Evolutionary conservation across 805 yeast species (phyloP).

Genomic region (Cyberlindnera petersonii): DNA sequence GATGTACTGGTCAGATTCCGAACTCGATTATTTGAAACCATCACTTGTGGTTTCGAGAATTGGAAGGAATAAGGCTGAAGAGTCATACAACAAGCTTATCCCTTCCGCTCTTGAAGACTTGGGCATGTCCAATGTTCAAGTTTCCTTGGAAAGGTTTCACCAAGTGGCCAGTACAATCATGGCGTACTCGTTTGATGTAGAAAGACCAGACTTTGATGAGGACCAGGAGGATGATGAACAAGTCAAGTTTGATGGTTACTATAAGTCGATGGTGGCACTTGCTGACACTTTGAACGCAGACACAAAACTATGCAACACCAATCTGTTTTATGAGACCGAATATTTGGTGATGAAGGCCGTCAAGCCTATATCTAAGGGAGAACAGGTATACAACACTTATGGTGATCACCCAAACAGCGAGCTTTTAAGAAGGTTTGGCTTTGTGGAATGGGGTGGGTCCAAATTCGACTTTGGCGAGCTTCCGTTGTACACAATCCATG

Average conservation of each 20-base stretch:
- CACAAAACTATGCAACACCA: slow-evolving; percentile 71
- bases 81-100: slow-evolving; percentile 47
- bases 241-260: slow-evolving; percentile 36
- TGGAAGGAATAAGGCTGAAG: slow-evolving; percentile 65
- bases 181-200: slow-evolving; percentile 90
- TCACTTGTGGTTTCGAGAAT: slow-evolving; percentile 66
- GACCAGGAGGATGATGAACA: slow-evolving; percentile 37
- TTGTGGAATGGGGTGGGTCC: slow-evolving; percentile 72
- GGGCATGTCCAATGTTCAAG: slow-evolving; percentile 33
- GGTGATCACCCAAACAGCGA: slow-evolving; percentile 93
- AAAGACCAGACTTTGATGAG: slow-evolving; percentile 33
- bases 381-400: slow-evolving; percentile 83
- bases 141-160: slow-evolving; percentile 58
- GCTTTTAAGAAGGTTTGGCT: slow-evolving; percentile 85
- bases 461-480: slow-evolving; percentile 80
- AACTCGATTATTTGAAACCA: slow-evolving; percentile 56
- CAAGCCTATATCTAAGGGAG: slow-evolving; percentile 54
- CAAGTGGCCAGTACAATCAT: slow-evolving; percentile 74
- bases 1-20: slow-evolving; percentile 75
- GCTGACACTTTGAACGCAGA: slow-evolving; percentile 92
- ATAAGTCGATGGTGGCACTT: slow-evolving; percentile 86
- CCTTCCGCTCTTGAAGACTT: slow-evolving; percentile 38
- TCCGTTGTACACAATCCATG: slow-evolving; percentile 32
- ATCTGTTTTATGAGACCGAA: slow-evolving; percentile 47
- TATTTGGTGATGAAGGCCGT: slow-evolving; percentile 69